Base-by-base conservation (phyloP, 2,329 filamentous ascomycete species). In the Blastomyces parvus region DNA sequence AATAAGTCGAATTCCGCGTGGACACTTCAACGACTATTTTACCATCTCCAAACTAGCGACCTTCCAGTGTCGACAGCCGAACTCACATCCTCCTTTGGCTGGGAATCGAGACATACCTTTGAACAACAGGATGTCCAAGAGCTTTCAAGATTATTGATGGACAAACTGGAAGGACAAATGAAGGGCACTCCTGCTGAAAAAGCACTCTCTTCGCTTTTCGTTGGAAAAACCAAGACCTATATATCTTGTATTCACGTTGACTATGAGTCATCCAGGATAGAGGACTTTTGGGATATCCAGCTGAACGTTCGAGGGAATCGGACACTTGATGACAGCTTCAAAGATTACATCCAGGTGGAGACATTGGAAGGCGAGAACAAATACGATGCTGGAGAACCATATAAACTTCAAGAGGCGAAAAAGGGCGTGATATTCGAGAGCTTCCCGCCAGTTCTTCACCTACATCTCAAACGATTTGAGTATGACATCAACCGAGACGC, bases 211-310 rank as follows among this genome's bases (percentile, higher is more conserved):
- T 86, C 89, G 66, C 88, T 99, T 80, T 97, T 99, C 71, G 92
- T 94, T 64, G 95, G 94, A 63, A 97, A 97, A 78, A 92, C 95
- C 76, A 97, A 97, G 80, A 99, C 94, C 0, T 99, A 97, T 76
- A 95, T 99, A 67, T 95, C 90, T 27, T 99, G 95, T 79, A 97
- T 99, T 74, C 94, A 99, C 74, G 95, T 99, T 66, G 88, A 96
- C 71, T 99, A 96, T 79, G 93, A 97, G 79, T 97, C 91, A 27
- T 96, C 92, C 66, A 86, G 93, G 66, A 86, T 94, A 68, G 94
- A 99, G 76, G 95, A 99, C 70, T 99, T 97, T 75, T 99, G 94
- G 94, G 94, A 99, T 74, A 90, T 99, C 65, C 94, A 99, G 74
- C 84, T 99, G 69, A 99, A 97, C 69, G 95, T 99, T 60, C 89